Evolutionary conservation across 2,329 filamentous ascomycete genomes (phyloP).

Genomic region (Epichloe coenophiala): DNA sequence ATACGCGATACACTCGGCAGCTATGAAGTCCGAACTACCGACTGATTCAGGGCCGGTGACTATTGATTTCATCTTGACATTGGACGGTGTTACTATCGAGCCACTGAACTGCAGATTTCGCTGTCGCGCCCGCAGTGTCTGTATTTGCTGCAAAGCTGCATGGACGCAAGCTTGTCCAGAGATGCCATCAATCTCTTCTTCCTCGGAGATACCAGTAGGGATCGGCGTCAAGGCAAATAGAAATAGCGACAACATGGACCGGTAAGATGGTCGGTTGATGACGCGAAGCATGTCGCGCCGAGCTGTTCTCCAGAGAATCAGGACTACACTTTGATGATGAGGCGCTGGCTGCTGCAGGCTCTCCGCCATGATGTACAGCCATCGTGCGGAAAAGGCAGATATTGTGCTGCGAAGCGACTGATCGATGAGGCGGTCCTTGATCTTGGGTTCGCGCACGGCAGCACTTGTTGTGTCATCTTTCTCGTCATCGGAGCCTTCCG

Average conservation of each 20-base stretch:
- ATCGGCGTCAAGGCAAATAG: constrained; percentile 27
- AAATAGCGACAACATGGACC: constrained; percentile 25
- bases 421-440: constrained; percentile 11
- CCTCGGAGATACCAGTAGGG: constrained; percentile 24
- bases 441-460: not conserved
- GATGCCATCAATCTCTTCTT: constrained; percentile 26
- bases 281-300: constrained; percentile 25
- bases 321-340: constrained; percentile 9
- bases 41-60: constrained; percentile 15
- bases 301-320: constrained; percentile 20
- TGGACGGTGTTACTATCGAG: constrained; percentile 21
- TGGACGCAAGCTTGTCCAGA: constrained; percentile 27
- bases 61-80: constrained; percentile 8
- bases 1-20: constrained; percentile 24
- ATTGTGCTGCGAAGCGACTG: constrained; percentile 15
- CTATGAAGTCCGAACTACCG: constrained; percentile 19
- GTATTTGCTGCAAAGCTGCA: constrained; percentile 26
- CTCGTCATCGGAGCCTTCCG: constrained; percentile 10
- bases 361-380: constrained; percentile 14
- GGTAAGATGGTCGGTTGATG: constrained; percentile 27
- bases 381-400: constrained; percentile 16
- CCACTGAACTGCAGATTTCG: constrained; percentile 26
- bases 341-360: not conserved
- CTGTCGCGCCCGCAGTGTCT: constrained; percentile 24
- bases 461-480: constrained; percentile 6